A percentile compares a stretch with the other conserved stretches of the same genome.
These are phyloP conservation scores for Diospyros lotus DNA, from an alignment of 148 eudicot species.

Conservation along the genomic window DNA sequence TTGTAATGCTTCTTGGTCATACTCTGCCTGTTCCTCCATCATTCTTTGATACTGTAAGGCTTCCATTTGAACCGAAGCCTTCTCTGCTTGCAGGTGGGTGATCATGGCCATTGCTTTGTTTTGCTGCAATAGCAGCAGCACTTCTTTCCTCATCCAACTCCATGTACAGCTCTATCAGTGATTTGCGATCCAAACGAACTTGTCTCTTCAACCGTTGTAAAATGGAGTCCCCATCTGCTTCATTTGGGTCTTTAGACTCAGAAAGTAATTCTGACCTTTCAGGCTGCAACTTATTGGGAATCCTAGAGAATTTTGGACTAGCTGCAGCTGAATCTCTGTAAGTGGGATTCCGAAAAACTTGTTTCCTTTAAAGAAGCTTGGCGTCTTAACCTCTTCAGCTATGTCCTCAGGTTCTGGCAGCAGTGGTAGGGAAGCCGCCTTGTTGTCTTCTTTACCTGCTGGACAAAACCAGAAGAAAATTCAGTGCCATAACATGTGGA, in stretches of 20 bases:
- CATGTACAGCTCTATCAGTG: slow-evolving; percentile 61
- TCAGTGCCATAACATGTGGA: no score
- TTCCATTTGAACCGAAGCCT: slow-evolving; percentile 95
- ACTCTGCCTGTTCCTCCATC: slow-evolving; percentile 99
- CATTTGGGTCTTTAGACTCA: slow-evolving; percentile 42
- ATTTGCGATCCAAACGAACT: slow-evolving; percentile 53
- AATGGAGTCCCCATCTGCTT: slow-evolving; percentile 45
- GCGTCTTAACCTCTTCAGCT: slow-evolving; percentile 54
- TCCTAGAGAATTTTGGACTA: slow-evolving; percentile 57
- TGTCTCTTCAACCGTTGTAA: slow-evolving; percentile 55
- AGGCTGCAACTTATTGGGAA: slow-evolving; percentile 39
- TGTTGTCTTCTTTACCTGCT: slow-evolving; percentile 45
- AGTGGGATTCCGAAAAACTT: slow-evolving; percentile 59
- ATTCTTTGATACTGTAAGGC: slow-evolving; percentile 93
- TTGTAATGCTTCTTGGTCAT: slow-evolving; percentile 39
- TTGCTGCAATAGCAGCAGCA: slow-evolving; percentile 95
- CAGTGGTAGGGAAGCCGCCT: slow-evolving; percentile 31
- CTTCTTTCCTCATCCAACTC: slow-evolving; percentile 94
- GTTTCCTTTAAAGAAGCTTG: slow-evolving; percentile 44
- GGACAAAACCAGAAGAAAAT: background rate
- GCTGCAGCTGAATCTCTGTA: slow-evolving; percentile 50
- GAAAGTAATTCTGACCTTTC: slow-evolving; percentile 51
- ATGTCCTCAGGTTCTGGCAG: slow-evolving; percentile 48
- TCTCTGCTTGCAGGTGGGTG: slow-evolving; percentile 85
- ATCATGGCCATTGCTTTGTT: slow-evolving; percentile 99